Evolutionary conservation across 225 moss, liverwort and hornwort genomes (phyloP), one percentile per base, ranked within the genome.

Genomic region (Sphagnum contortum): DNA sequence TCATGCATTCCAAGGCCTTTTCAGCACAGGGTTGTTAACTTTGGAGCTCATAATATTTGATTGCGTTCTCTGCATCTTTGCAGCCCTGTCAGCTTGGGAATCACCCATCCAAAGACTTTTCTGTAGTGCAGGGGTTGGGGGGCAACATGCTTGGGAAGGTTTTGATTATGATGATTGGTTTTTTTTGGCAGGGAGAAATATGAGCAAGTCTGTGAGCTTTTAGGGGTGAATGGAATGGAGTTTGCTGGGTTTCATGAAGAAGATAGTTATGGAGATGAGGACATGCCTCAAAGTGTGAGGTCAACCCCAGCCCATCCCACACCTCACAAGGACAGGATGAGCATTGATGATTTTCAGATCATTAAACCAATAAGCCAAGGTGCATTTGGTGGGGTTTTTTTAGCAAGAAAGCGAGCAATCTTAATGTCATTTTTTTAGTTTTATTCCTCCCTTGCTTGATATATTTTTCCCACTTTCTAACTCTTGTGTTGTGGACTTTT

Each of bases 341-440:
- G 77, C 47, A 98, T 98, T 60, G 91, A 98, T 74, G 98, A 98
- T 77, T 98, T 98, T 68, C 93, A 93, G 80, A 98, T 91, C 49
- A 93, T 98, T 59, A 98, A 98, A 79, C 93, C 98, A 60, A 98
- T 98, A 48, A 98, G 98, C 72, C 83, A 93, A 62, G 98, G 98
- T 72, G 87, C 93, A 45, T 98, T 98, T 72, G 98, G 98, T 57
- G 88, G 98, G 78, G 98, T 98, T 7, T 98, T 98, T 77, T 72
- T 98, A 69, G 98, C 98, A 45, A 84, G 87, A 67, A 98, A 98
- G 71, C 81, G 93, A 60, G 91, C 74, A 59, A 98, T n/a, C n/a
- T n/a, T n/a, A n/a, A n/a, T n/a, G n/a, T n/a, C n/a, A n/a, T n/a
- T n/a, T n/a, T n/a, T n/a, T n/a, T n/a, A n/a, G 29, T 29, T 29